Conservation (phyloP, 2,329 filamentous ascomycete genomes). For the Scopulariopsis brevicaulis region DNA sequence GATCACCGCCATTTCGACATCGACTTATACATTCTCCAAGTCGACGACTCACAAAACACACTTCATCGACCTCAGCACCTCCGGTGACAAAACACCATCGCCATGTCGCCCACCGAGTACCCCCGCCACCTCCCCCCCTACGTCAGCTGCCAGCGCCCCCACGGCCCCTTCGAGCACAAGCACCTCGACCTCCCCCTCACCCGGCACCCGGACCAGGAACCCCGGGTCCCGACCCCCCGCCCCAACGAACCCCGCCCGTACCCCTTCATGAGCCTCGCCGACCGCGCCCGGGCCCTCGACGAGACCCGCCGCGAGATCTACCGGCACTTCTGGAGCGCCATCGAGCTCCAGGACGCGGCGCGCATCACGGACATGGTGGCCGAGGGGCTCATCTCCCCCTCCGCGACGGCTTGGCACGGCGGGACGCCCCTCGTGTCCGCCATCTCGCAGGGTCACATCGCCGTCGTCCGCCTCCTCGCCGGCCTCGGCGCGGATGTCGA, state of each 20-base stretch:
- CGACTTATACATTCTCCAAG: not conserved
- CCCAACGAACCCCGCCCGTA: not conserved
- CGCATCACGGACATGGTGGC: constrained; percentile 17
- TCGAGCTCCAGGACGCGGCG: constrained; percentile 14
- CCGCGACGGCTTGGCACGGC: constrained; percentile 15
- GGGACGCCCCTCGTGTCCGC: constrained; percentile 24
- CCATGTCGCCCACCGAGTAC: not conserved
- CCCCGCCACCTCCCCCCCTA: not conserved
- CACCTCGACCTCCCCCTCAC: not conserved
- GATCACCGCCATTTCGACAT: no score
- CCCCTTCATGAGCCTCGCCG: no score
- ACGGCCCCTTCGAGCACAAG: not conserved
- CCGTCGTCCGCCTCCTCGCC: constrained; percentile 21
- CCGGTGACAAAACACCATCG: not conserved
- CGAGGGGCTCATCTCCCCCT: constrained; percentile 24
- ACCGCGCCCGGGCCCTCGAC: not conserved
- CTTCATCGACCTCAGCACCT: not conserved
- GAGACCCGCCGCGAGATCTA: constrained; percentile 11
- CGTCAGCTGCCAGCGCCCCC: not conserved
- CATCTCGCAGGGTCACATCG: constrained; percentile 15
- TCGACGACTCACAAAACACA: not conserved
- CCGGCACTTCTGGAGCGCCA: constrained; percentile 16
- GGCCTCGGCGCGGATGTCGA: constrained; percentile 22
- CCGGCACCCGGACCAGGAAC: not conserved
- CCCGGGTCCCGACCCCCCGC: not conserved